Percentiles rank a stretch among this genome's conserved stretches.
Evolutionary conservation across 352 stramenopile species (phyloP).

Genomic region (Phytophthora capsici): DNA sequence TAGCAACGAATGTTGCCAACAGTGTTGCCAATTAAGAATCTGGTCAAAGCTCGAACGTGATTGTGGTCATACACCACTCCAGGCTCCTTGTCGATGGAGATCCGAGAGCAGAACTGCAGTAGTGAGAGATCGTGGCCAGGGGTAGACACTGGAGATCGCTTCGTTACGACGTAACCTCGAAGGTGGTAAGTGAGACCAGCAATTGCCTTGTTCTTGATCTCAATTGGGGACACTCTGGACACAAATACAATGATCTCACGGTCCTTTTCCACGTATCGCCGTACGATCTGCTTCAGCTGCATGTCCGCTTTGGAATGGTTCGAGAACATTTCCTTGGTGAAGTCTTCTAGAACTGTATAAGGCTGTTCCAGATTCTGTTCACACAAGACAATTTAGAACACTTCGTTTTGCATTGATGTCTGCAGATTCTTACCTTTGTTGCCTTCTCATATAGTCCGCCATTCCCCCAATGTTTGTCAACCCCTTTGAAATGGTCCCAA

Average conservation of each 20-base stretch:
- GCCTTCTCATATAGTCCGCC: slow-evolving; percentile 31
- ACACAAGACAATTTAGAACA: not conserved
- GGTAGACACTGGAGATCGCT: slow-evolving; percentile 30
- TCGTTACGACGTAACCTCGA: slow-evolving; percentile 44
- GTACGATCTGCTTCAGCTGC: slow-evolving; percentile 28
- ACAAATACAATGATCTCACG: slow-evolving; percentile 23
- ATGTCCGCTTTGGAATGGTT: slow-evolving; percentile 26
- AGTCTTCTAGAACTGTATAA: slow-evolving; percentile 26
- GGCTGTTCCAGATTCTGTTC: slow-evolving; percentile 18
- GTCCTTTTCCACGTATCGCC: slow-evolving; percentile 24
- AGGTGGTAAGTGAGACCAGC: slow-evolving; percentile 26
- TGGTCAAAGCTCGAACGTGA: slow-evolving; percentile 40
- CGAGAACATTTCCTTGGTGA: slow-evolving; percentile 25
- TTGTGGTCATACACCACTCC: slow-evolving; percentile 23
- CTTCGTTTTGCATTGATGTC: not conserved
- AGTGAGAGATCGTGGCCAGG: slow-evolving; percentile 38
- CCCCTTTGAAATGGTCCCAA: slow-evolving; percentile 31
- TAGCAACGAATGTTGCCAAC: slow-evolving; percentile 44
- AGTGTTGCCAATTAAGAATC: slow-evolving; percentile 49
- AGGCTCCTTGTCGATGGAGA: slow-evolving; percentile 51
- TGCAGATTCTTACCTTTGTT: slow-evolving; percentile 4
- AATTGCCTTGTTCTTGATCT: slow-evolving; percentile 30
- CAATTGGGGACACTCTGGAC: slow-evolving; percentile 9
- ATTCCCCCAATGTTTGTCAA: slow-evolving; percentile 24
- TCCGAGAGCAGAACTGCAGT: slow-evolving; percentile 55